These are phyloP conservation scores for Gelatoporia subvermispora DNA, from an alignment of 768 basidiomycete species.

Conservation along the genomic window DNA sequence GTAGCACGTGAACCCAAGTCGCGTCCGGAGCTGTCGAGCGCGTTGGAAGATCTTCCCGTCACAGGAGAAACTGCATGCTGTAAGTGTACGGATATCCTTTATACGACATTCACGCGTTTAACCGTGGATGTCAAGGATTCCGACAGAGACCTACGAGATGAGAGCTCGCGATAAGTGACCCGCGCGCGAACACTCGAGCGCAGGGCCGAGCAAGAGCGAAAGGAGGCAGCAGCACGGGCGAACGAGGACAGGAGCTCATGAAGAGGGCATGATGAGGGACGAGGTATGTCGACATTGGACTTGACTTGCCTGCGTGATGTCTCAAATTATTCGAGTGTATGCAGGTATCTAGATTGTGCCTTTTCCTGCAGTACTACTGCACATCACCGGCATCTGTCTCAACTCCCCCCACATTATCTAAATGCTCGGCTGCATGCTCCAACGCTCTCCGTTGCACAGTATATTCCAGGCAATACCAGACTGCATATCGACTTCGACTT, in stretches of 20 bases:
- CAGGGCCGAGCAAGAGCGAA: conserved; percentile 39
- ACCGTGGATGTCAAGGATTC: conserved; percentile 42
- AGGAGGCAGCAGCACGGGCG: conserved; percentile 19
- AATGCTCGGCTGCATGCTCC: background rate
- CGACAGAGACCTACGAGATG: conserved; percentile 65
- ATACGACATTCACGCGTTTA: background rate
- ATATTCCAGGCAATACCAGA: conserved; percentile 18
- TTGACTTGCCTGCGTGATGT: too few relatives aligned
- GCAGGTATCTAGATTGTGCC: background rate
- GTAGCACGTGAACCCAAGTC: too few relatives aligned
- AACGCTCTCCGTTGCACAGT: conserved; percentile 10
- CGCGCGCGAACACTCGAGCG: conserved; percentile 53
- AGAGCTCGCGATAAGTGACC: conserved; percentile 69
- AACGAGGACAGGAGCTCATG: background rate
- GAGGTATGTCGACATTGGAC: too few relatives aligned
- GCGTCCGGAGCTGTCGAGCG: too few relatives aligned
- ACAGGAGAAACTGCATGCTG: conserved; percentile 49
- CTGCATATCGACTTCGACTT: conserved; percentile 32
- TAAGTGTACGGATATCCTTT: conserved; percentile 18
- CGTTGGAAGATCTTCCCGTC: conserved; percentile 69
- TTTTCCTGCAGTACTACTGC: background rate
- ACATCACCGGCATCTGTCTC: too few relatives aligned
- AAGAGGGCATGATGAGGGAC: too few relatives aligned
- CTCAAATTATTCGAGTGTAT: too few relatives aligned
- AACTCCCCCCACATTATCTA: too few relatives aligned